A percentile compares a stretch with the other conserved stretches of the same genome.
Conservation (phyloP, 2,329 filamentous ascomycete genomes). For the Ophiocordyceps unilateralis region DNA sequence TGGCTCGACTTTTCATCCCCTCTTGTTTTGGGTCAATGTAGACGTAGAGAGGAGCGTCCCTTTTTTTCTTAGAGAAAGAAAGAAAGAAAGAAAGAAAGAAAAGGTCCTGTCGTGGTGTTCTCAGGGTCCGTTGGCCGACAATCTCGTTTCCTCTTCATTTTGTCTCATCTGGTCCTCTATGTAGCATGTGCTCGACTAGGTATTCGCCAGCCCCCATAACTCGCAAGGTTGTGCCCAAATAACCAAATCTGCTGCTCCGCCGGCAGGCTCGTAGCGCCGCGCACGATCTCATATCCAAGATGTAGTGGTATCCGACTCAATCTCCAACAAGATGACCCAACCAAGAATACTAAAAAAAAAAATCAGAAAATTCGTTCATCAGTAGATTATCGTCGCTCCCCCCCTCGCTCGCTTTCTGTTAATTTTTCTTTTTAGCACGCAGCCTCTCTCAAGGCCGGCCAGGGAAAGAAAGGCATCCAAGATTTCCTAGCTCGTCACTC, state of each 20-base stretch:
- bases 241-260: not conserved
- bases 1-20: too few relatives aligned
- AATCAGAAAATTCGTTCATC: not conserved
- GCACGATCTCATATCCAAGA: not conserved
- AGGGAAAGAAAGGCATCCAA: too few relatives aligned
- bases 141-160: not conserved
- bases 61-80: not conserved
- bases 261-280: not conserved
- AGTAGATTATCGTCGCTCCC: not conserved
- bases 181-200: not conserved
- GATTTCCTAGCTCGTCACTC: constrained; percentile 10
- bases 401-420: too few relatives aligned
- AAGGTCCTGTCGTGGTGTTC: not conserved
- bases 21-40: too few relatives aligned
- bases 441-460: too few relatives aligned
- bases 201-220: too few relatives aligned
- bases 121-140: not conserved
- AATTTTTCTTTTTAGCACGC: too few relatives aligned
- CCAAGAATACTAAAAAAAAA: not conserved
- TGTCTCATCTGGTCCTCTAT: not conserved
- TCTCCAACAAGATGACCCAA: not conserved
- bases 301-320: not conserved
- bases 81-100: too few relatives aligned
- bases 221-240: not conserved
- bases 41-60: not conserved